Conservation (phyloP, 2,329 filamentous ascomycete genomes). For the Acrocalymma vagum region DNA sequence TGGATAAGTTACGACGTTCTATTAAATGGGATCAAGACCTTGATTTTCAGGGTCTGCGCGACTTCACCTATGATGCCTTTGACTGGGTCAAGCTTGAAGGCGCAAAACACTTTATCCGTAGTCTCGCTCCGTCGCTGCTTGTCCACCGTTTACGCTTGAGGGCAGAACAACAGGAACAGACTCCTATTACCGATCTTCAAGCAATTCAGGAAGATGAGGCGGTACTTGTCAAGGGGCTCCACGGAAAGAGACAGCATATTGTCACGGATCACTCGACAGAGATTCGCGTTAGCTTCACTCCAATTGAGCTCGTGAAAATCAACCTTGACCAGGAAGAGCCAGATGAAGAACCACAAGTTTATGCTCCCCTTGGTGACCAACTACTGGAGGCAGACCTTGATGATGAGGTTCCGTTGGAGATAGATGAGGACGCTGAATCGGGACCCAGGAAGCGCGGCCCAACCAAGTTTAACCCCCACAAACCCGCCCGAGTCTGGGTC, state of each 20-base stretch:
- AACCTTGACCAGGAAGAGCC: conserved; percentile 78
- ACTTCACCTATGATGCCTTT: conserved; percentile 81
- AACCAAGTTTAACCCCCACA: conserved; percentile 69
- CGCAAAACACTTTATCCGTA: conserved; percentile 83
- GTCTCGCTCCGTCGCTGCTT: conserved; percentile 79
- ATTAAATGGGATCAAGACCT: conserved; percentile 71
- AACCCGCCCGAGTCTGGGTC: conserved; percentile 74
- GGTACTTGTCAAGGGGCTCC: conserved; percentile 70
- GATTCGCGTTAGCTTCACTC: conserved; percentile 79
- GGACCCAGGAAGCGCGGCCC: conserved; percentile 54
- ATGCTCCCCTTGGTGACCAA: conserved; percentile 22
- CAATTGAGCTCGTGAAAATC: conserved; percentile 78
- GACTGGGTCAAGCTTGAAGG: conserved; percentile 84
- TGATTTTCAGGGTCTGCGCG: conserved; percentile 72
- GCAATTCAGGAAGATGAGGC: conserved; percentile 58
- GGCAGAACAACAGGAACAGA: conserved; percentile 27
- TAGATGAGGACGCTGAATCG: conserved; percentile 42
- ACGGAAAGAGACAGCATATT: conserved; percentile 72
- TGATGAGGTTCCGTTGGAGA: conserved; percentile 37
- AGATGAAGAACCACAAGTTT: conserved; percentile 67
- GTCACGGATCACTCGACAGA: conserved; percentile 80
- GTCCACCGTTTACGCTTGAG: conserved; percentile 63
- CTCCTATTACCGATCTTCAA: conserved; percentile 40
- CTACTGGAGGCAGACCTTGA: conserved; percentile 35
- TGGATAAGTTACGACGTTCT: conserved; percentile 63